phyloP scores from a whole-genome alignment of 768 basidiomycete species.

The Kwoniella sp. region DNA sequence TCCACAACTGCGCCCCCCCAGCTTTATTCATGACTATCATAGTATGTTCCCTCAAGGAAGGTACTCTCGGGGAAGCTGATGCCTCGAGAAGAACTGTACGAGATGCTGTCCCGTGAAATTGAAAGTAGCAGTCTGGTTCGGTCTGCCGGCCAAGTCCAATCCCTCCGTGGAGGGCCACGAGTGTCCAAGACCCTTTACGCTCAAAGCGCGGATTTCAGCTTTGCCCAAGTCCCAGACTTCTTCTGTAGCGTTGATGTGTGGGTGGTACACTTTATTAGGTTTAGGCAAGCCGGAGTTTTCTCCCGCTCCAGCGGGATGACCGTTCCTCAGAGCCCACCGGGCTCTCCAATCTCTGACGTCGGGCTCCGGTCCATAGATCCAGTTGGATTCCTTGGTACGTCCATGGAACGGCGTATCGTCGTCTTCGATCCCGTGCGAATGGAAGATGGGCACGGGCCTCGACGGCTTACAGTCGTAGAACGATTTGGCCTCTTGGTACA shows the following conservation, averaged over 20 bases:
- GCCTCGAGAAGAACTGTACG: conserved; percentile 28
- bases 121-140: conserved; percentile 33
- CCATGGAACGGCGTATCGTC: conserved; percentile 39
- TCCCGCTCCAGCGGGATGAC: conserved; percentile 11
- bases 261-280: conserved; percentile 16
- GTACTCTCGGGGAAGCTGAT: conserved; percentile 21
- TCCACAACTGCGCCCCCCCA: too few species aligned
- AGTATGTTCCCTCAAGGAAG: too few species aligned
- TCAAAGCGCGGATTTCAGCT: conserved; percentile 32
- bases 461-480: conserved; percentile 32
- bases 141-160: conserved; percentile 33
- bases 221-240: conserved; percentile 23
- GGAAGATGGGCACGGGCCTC: conserved; percentile 33
- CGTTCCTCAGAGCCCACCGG: conserved; percentile 44
- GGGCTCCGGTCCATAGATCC: conserved; percentile 26
- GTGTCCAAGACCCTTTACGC: conserved; percentile 37
- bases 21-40: too few species aligned
- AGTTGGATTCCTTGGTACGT: conserved; percentile 15
- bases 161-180: conserved; percentile 44
- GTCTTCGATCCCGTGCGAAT: conserved; percentile 42
- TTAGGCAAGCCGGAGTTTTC: conserved; percentile 2
- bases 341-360: conserved; percentile 32
- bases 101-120: conserved; percentile 27
- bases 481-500: conserved; percentile 38
- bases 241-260: conserved; percentile 29